Evolutionary conservation across 768 basidiomycete genomes (phyloP), one percentile per base, ranked within the genome.

Genomic region (Sporobolomyces phaffii): DNA sequence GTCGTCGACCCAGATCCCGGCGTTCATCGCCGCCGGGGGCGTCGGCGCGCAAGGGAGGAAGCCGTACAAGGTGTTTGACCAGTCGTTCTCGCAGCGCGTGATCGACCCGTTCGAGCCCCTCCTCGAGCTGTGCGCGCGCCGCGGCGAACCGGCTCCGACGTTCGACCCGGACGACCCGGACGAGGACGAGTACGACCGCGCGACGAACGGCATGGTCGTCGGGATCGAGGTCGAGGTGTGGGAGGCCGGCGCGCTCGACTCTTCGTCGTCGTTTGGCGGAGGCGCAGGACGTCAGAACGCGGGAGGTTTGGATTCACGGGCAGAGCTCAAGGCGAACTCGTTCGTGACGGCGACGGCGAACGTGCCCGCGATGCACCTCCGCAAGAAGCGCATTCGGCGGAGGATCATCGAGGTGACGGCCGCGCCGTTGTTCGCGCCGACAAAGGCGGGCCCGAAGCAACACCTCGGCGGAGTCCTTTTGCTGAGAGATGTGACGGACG

Each of bases 171-270:
- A 58, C 36, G 51, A 65, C 3, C 50, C 53, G 33, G 57, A 63
- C 20, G 57, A 60, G 28, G 57, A 63, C 26, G 66, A 68, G 28
- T 57, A 68, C 11, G 61, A 62, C 17, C 44, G 49, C 8, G 70
- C 62, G 29, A 43, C 54, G 15, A 53, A 60, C 28, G 50, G 57
- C 24, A 68, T 73, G 62, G 36, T 64, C 26, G 56, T 73, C 49
- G 72, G 72, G n/a, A 64, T 73, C 52, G 72, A 73, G 40, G 48
- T 54, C 6, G 69, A 73, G 28, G 66, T 70, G 13, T 67, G 66
- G 56, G 65, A 66, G 22, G 54, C 64, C 1, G 24, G 43, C 41
- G 10, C 29, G 5, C 2, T 26, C 60, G 52, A 20, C n/a, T n/a
- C n/a, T n/a, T n/a, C n/a, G n/a, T n/a, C n/a, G n/a, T n/a, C n/a